Percentiles rank a stretch among this genome's conserved stretches.
phyloP scores from a whole-genome alignment of 805 yeast genomes.

The Ogataea dorogensis region DNA sequence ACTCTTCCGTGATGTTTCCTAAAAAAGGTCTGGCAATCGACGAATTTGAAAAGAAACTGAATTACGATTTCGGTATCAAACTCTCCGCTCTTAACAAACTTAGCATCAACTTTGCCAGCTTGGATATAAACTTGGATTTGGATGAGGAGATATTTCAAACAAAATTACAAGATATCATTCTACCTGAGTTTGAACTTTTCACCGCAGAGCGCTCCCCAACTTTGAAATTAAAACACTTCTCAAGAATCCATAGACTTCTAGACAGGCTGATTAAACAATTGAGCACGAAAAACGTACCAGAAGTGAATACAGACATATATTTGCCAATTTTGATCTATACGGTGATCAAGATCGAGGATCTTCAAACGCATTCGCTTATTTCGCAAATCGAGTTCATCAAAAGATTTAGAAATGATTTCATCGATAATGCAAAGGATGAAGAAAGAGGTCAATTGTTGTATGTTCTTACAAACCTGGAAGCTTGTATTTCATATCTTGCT shows the following conservation, averaged over 20 bases:
- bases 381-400: conserved; percentile 35
- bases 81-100: conserved; percentile 27
- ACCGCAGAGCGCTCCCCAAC: conserved; percentile 36
- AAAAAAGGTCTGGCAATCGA: conserved; percentile 30
- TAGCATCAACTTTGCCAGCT: conserved; percentile 24
- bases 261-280: conserved; percentile 26
- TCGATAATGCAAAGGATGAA: conserved; percentile 29
- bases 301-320: conserved; percentile 35
- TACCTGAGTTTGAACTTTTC: conserved; percentile 33
- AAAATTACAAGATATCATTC: conserved; percentile 23
- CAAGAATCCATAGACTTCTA: conserved; percentile 30
- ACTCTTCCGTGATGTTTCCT: conserved; percentile 35
- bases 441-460: conserved; percentile 35
- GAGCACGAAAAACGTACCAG: conserved; percentile 10
- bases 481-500: conserved; percentile 34
- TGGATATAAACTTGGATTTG: conserved; percentile 33
- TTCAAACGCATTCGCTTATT: conserved; percentile 29
- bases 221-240: conserved; percentile 32
- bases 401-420: conserved; percentile 31
- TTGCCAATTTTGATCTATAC: conserved; percentile 36
- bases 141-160: conserved; percentile 25
- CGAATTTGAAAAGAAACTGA: conserved; percentile 29
- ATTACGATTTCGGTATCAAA: conserved; percentile 28
- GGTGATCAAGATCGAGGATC: conserved; percentile 31
- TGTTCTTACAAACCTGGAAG: conserved; percentile 37